phyloP scores from a whole-genome alignment of 176 grass and related monocot species.

The Tillandsia leiboldiana region DNA sequence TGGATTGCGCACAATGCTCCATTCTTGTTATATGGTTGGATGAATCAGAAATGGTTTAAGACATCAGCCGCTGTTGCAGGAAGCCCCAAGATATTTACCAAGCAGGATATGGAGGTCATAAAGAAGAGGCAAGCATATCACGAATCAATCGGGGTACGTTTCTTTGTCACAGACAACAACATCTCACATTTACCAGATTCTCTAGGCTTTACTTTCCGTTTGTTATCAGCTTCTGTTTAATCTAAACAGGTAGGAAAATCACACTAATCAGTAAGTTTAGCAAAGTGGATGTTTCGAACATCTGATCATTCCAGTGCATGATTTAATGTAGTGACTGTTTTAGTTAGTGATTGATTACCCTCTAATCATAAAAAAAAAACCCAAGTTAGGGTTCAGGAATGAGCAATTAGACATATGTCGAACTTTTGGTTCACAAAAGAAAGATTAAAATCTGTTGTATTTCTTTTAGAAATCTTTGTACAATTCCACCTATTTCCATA shows the following conservation, averaged over 20 bases:
- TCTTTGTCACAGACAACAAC: not conserved
- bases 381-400: no score
- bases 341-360: no score
- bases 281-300: not conserved
- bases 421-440: no score
- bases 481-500: no score
- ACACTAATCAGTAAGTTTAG: not conserved
- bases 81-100: conserved; percentile 22
- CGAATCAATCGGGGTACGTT: conserved; percentile 13
- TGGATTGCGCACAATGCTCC: conserved; percentile 53
- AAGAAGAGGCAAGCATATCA: conserved; percentile 1
- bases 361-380: no score
- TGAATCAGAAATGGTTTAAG: conserved; percentile 41
- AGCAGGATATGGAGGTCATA: conserved; percentile 31
- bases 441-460: no score
- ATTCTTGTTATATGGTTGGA: conserved; percentile 40
- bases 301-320: no score
- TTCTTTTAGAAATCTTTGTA: no score
- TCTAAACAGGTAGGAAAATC: not conserved
- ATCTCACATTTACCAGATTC: no score
- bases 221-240: not conserved
- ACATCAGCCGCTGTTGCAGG: conserved; percentile 16
- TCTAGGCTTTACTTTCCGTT: not conserved
- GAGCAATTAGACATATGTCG: no score
- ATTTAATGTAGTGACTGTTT: no score